Evolutionary conservation across 371 early-diverging fungal species (phyloP), one percentile per base, ranked within the genome.

Genomic region (Gilbertella persicaria): DNA sequence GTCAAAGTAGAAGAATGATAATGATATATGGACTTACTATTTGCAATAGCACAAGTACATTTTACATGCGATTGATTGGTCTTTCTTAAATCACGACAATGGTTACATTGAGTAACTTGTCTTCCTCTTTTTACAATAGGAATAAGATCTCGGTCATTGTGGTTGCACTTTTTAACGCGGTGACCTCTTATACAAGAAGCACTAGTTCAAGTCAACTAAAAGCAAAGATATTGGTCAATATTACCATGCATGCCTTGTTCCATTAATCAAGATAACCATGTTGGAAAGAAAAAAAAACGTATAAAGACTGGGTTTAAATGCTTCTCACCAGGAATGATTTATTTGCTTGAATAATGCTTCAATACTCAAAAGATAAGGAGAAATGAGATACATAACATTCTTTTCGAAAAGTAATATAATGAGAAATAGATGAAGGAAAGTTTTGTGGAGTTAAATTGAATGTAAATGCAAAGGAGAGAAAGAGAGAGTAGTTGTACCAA

Each of bases 161-260:
- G 72, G 28, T 63, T 58, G 21, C 72, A 71, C 36, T 64, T 59
- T 25, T 64, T 62, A 2, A 67, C 68, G 17, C 72, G 53, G 30
- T 71, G 72, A 13, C 72, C 72, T 46, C 63, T 58, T 17, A 71
- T 71, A 33, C 72, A 71, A 36, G 64, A 45, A 29, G 53, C 49
- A 43, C 60, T 67, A 37, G 20, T 21, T 19, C 17, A 19, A 46
- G 5, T n/a, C n/a, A n/a, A n/a, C n/a, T 38, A 16, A 6, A 24
- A 39, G 7, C 4, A 33, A 13, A 23, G 9, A 17, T 1, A 5
- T 20, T 3, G 28, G 17, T 30, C 21, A 16, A 17, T 40, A 14
- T 54, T 58, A 70, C 71, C 71, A 70, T 13, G 71, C 66, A 39
- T 66, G 53, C 44, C 58, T 66, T 25, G 49, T 49, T 19, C 60